phyloP scores from a whole-genome alignment of 1,139 yeast genomes.

The Taiozyma sp. region DNA sequence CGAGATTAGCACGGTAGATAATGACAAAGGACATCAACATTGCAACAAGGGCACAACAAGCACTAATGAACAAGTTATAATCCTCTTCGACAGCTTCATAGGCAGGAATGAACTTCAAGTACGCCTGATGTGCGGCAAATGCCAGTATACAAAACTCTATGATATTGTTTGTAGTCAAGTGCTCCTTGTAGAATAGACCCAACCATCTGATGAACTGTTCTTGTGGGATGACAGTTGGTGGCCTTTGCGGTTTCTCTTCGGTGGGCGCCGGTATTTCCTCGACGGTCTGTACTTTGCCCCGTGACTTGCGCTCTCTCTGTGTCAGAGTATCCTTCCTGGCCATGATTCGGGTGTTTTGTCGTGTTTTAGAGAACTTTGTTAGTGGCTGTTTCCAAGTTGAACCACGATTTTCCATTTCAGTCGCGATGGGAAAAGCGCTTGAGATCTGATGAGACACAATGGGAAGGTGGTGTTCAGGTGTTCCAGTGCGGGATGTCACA shows the following conservation, averaged over 20 bases:
- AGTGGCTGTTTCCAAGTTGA: no score
- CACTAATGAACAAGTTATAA: constrained; percentile 14
- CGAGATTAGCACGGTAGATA: constrained; percentile 9
- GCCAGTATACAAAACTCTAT: constrained; percentile 15
- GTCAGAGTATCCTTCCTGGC: constrained; percentile 10
- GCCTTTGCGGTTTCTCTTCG: neutral
- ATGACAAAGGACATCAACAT: constrained; percentile 16
- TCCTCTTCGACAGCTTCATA: constrained; percentile 7
- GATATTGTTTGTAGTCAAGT: constrained; percentile 14
- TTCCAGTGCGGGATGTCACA: no score
- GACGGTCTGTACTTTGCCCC: constrained; percentile 1
- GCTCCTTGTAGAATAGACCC: constrained; percentile 7
- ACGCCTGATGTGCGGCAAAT: constrained; percentile 11
- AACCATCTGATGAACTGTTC: constrained; percentile 18
- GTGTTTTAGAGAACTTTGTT: no score
- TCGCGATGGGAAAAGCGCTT: no score
- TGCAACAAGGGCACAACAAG: constrained; percentile 19
- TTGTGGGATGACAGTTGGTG: constrained; percentile 15
- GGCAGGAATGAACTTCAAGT: constrained; percentile 5
- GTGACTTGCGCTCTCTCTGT: constrained; percentile 17
- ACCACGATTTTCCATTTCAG: neutral
- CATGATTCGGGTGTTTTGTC: neutral
- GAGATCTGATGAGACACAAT: no score
- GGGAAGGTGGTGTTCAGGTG: no score
- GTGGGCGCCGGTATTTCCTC: constrained; percentile 3